Base-by-base conservation (phyloP, 1,139 yeast species). In the Yamadazyma pseudoaaseri region DNA sequence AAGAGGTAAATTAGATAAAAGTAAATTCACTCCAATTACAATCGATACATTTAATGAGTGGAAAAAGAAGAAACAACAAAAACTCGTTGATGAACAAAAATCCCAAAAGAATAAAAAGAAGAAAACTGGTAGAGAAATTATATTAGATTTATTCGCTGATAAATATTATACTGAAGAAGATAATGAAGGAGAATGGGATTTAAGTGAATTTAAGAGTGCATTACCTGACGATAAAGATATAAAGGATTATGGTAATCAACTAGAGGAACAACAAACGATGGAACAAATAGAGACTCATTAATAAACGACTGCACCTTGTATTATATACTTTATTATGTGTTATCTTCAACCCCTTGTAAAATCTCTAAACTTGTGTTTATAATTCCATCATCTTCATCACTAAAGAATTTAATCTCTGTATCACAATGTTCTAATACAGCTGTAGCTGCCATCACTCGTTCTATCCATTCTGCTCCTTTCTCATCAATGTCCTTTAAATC, bases 11-110 rank as follows among this genome's bases (percentile, higher is more conserved):
- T 70, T 94, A 54, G 95, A 95, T 50, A 81, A 71, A 57, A 65
- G 75, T 38, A 74, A 79, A 33, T 74, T 89, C 53, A 90, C 97
- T 2, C 97, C 97, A 20, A 89, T 94, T 42, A 90, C 95, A 1
- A 66, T 79, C 24, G 90, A 84, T 40, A 59, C 89, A n/a, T 94
- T 94, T 59, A 74, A 74, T 27, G 74, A 74, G 52, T 94, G 98
- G 98, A 90, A 90, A 65, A 57, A 62, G 45, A 76, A 79, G 43
- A 86, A 87, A 48, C 63, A 65, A 42, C 74, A 73, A 41, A 76
- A 77, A 58, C 82, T 73, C 62, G 67, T 69, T 34, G 83, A 74
- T 62, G 67, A 70, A 34, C 81, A 80, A 49, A 81, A 76, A 30
- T 65, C 63, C 18, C 78, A 76, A 47, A 66, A 62, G 39, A 69